These are phyloP conservation scores for Sporobolomyces roseus DNA, from an alignment of 768 basidiomycete genomes.

Conservation along the genomic window DNA sequence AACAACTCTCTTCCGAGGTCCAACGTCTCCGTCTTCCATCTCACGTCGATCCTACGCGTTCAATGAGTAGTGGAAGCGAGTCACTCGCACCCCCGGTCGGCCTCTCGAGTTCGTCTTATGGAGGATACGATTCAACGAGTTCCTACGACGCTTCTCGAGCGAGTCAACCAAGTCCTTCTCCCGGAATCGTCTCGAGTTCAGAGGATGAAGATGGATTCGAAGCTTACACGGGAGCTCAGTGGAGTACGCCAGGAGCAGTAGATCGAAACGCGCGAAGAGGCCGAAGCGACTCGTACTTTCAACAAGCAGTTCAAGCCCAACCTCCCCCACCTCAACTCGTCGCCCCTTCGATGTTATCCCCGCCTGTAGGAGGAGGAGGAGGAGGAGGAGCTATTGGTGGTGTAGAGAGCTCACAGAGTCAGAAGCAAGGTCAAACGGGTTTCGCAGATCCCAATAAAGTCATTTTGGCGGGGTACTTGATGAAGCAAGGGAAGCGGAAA, in stretches of 20 bases:
- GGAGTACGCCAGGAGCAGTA: conserved; percentile 6
- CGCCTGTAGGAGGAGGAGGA: background rate
- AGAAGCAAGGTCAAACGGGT: conserved; percentile 6
- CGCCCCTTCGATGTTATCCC: background rate
- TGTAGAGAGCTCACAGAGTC: no score
- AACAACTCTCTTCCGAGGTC: conserved; percentile 17
- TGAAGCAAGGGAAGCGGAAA: conserved; percentile 92
- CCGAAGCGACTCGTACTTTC: conserved; percentile 2
- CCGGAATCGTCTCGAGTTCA: conserved; percentile 14
- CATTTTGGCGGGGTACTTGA: conserved; percentile 83
- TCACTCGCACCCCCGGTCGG: conserved; percentile 7
- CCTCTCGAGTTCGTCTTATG: background rate
- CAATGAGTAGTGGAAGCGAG: conserved; percentile 1
- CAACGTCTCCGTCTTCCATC: conserved; percentile 5
- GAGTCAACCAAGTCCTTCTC: conserved; percentile 18
- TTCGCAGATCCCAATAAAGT: conserved; percentile 66
- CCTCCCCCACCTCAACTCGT: background rate
- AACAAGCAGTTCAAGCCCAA: background rate
- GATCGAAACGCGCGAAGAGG: background rate
- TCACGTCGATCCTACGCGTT: background rate
- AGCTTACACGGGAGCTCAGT: conserved; percentile 17
- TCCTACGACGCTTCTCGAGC: conserved; percentile 10
- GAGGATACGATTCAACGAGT: conserved; percentile 17
- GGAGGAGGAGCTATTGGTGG: no score
- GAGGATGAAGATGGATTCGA: conserved; percentile 41